These are phyloP conservation scores for Ophiostoma tasmaniense DNA, from an alignment of 2,329 filamentous ascomycete genomes.

Conservation along the genomic window DNA sequence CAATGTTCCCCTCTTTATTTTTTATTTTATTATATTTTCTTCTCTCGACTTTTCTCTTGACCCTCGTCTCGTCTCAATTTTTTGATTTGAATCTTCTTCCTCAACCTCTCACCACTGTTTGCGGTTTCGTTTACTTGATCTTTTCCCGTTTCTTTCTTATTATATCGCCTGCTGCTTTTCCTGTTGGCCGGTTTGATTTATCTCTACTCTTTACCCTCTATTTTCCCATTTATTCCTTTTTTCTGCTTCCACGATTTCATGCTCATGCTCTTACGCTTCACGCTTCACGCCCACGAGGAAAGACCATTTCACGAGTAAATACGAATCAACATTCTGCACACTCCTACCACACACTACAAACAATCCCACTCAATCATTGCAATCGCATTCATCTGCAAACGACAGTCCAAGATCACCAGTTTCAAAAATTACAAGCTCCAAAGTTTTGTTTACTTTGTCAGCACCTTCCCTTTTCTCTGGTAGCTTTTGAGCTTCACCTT, in stretches of 20 bases:
- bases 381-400: not conserved
- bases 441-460: not conserved
- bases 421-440: not conserved
- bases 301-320: not conserved
- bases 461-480: not conserved
- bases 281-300: slow-evolving; percentile 2
- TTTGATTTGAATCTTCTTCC: not conserved
- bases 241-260: slow-evolving; percentile 1
- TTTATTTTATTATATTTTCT: not conserved
- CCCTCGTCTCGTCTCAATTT: not conserved
- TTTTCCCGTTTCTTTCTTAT: not conserved
- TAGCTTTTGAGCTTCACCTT: not conserved
- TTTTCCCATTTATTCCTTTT: not conserved
- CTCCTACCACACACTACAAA: not conserved
- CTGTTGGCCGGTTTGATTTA: not conserved
- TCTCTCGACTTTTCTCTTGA: not conserved
- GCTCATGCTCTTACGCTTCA: slow-evolving; percentile 2
- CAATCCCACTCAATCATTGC: not conserved
- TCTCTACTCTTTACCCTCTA: not conserved
- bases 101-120: not conserved
- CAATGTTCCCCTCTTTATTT: not conserved
- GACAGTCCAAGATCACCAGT: slow-evolving; percentile 4
- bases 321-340: not conserved
- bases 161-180: slow-evolving; percentile 7
- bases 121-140: not conserved